These are phyloP conservation scores for Exophiala phaeomuriformis DNA, from an alignment of 2,329 filamentous ascomycete genomes.

Conservation along the genomic window DNA sequence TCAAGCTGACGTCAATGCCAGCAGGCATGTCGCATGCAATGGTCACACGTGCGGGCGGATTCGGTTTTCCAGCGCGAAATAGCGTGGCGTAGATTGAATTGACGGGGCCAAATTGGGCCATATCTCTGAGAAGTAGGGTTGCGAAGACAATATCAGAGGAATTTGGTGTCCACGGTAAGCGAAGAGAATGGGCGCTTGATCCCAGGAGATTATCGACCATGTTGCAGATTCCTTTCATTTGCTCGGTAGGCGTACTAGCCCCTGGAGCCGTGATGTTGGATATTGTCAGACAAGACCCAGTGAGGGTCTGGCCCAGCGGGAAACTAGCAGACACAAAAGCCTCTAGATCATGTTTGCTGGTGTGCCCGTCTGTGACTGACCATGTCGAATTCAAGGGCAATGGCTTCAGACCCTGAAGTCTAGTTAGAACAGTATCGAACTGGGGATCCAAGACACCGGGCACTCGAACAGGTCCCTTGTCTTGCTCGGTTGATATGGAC, in stretches of 20 bases:
- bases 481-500: not conserved
- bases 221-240: constrained; percentile 17
- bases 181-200: not conserved
- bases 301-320: constrained; percentile 5
- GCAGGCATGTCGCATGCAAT: constrained; percentile 61
- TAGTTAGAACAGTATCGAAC: constrained; percentile 44
- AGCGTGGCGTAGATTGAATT: constrained; percentile 69
- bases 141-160: constrained; percentile 38
- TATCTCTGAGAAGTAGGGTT: constrained; percentile 65
- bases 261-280: constrained; percentile 9
- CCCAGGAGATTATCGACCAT: constrained; percentile 5
- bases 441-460: constrained; percentile 48
- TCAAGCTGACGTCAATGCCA: constrained; percentile 55
- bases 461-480: not conserved
- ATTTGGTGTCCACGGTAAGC: not conserved
- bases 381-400: too few species aligned
- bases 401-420: not conserved
- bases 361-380: not conserved
- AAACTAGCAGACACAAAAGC: not conserved
- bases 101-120: constrained; percentile 68
- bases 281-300: constrained; percentile 5
- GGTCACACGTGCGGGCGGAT: constrained; percentile 78
- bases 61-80: constrained; percentile 58
- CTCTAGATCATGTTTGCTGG: not conserved
- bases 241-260: constrained; percentile 5